Evolutionary conservation across 805 yeast species (phyloP), one percentile per base, ranked within the genome.

Genomic region (Kodamaea neixiangensis): DNA sequence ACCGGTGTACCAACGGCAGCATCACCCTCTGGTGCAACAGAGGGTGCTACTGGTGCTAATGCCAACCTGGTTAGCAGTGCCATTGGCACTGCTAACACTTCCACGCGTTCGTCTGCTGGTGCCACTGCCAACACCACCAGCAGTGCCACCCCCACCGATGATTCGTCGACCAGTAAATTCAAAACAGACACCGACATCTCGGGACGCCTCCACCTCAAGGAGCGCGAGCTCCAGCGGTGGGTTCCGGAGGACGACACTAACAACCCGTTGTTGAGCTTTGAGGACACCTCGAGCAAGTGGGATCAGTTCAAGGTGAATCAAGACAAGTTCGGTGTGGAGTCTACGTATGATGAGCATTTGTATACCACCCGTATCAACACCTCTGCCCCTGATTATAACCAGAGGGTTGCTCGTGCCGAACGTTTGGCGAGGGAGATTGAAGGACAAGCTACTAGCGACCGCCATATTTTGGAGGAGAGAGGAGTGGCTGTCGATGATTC

Each of bases 251-350:
- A 53, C 17, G 61, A 63, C 15, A 64, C 76, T 21, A 79, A 75
- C 47, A 77, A 73, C 11, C 61, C 65, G 11, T 56, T 55, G 3
- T 52, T 70, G 38, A 42, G 66, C 0, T 65, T 80, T 21, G 81
- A 76, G 13, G 80, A 76, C 34, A 59, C 59, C 7, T 54, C 55
- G 18, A 71, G 68, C 13, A 62, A 65, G 7, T 94, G 98, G 98
- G 97, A 94, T 70, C 99, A 94, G 72, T 94, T 94, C 69, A 87
- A 88, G 48, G 93, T 83, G n/a, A 94, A 94, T 68, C 87, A 89
- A 65, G 79, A 83, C 51, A 86, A 88, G 69, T 94, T 94, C 67
- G 97, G 97, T 35, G 86, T 94, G 45, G 85, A 81, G 56, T 85
- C 97, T 0, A 80, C 89, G 31, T 87, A 79, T 66, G 93, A 92